These are phyloP conservation scores for Fusarium irregulare DNA, from an alignment of 2,329 filamentous ascomycete species.

Conservation along the genomic window DNA sequence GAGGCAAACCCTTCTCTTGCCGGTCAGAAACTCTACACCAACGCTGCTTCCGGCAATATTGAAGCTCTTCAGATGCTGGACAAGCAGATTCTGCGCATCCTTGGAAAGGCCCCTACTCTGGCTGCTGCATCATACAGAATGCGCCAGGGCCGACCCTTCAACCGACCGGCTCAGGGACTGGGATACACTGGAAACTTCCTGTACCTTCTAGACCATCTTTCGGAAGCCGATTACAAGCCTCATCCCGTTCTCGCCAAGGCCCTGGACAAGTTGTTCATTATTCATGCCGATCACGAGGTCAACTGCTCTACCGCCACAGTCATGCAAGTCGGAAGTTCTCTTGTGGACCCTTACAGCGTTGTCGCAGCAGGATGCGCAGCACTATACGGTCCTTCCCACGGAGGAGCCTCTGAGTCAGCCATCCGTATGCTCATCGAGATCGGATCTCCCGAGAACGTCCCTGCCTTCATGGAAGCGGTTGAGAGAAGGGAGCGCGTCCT, in stretches of 20 bases:
- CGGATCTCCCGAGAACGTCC: constrained; percentile 62
- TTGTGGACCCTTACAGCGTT: constrained; percentile 67
- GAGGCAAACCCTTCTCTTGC: constrained; percentile 63
- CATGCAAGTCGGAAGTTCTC: constrained; percentile 65
- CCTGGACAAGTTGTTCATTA: constrained; percentile 65
- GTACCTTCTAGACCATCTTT: constrained; percentile 64
- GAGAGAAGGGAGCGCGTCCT: constrained; percentile 63
- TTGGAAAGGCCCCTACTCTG: constrained; percentile 63
- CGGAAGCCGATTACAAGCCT: constrained; percentile 59
- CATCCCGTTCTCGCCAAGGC: constrained; percentile 62
- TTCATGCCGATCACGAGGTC: constrained; percentile 70
- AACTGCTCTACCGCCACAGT: constrained; percentile 68
- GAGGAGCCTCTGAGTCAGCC: constrained; percentile 68
- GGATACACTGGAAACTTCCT: constrained; percentile 67
- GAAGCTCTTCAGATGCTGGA: constrained; percentile 59
- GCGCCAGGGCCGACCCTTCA: constrained; percentile 63
- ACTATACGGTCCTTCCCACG: constrained; percentile 67
- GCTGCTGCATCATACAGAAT: constrained; percentile 65
- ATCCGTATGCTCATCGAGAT: constrained; percentile 66
- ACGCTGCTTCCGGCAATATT: constrained; percentile 55
- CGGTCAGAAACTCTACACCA: constrained; percentile 62
- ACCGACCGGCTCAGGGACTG: constrained; percentile 59
- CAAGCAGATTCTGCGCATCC: constrained; percentile 64
- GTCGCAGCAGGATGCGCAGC: constrained; percentile 65
- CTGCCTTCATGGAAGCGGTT: constrained; percentile 61